Percentiles rank a stretch among this genome's conserved stretches.
These are phyloP conservation scores for Aureobasidium sp. DNA, from an alignment of 2,329 filamentous ascomycete genomes.

Conservation along the genomic window DNA sequence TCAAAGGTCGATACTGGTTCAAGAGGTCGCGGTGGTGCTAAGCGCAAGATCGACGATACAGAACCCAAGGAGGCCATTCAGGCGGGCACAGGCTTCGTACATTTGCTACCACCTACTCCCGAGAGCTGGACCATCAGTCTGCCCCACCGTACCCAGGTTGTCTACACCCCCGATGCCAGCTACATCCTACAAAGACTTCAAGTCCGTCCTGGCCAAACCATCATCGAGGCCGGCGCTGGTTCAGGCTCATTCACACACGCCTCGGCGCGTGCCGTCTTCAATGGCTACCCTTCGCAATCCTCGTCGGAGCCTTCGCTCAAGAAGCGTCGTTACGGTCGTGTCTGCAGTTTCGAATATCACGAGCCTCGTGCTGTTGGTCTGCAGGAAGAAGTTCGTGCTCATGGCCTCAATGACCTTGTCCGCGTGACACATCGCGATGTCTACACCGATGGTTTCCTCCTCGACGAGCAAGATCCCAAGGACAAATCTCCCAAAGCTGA, in stretches of 20 bases:
- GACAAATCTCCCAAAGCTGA: conserved; percentile 50
- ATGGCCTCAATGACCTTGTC: conserved; percentile 59
- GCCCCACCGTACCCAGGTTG: conserved; percentile 76
- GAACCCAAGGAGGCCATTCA: conserved; percentile 41
- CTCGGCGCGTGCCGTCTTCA: conserved; percentile 67
- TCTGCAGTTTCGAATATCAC: conserved; percentile 80
- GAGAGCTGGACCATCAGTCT: conserved; percentile 76
- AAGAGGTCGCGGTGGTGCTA: conserved; percentile 53
- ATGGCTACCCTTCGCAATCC: conserved; percentile 50
- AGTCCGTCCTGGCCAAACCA: conserved; percentile 61
- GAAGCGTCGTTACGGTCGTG: conserved; percentile 49
- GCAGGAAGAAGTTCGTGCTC: conserved; percentile 59
- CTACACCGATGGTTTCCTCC: conserved; percentile 64
- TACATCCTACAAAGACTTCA: conserved; percentile 72
- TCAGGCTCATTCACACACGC: conserved; percentile 82
- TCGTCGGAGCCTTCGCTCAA: conserved; percentile 19
- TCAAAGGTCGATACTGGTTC: conserved; percentile 88
- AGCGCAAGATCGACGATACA: conserved; percentile 47
- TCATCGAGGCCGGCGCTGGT: conserved; percentile 76
- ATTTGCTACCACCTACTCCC: conserved; percentile 70
- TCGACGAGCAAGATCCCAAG: conserved; percentile 28
- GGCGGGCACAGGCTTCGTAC: conserved; percentile 63
- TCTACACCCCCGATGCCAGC: conserved; percentile 82
- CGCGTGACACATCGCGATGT: conserved; percentile 72
- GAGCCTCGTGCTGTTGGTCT: conserved; percentile 64